These are phyloP conservation scores for Colletotrichum shisoi DNA, from an alignment of 2,329 filamentous ascomycete species.

Conservation along the genomic window DNA sequence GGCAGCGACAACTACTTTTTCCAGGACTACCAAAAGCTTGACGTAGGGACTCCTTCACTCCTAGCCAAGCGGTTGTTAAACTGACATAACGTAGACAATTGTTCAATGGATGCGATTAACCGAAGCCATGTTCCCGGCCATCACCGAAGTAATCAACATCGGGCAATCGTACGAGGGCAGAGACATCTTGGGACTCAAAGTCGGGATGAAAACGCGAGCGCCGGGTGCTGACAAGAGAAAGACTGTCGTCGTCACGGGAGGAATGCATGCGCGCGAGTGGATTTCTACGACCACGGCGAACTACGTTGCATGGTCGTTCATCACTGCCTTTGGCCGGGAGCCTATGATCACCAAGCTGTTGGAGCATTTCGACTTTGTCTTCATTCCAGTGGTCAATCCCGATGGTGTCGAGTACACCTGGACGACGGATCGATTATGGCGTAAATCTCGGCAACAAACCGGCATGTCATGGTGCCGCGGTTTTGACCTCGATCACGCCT, in stretches of 20 bases:
- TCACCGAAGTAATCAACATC: constrained; percentile 76
- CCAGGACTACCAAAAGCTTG: constrained; percentile 86
- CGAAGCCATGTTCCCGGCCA: constrained; percentile 86
- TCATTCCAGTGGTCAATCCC: constrained; percentile 88
- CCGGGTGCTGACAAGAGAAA: constrained; percentile 60
- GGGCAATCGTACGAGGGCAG: constrained; percentile 90
- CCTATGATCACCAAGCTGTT: constrained; percentile 77
- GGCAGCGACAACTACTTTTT: constrained; percentile 82
- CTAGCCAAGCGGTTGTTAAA: constrained; percentile 48
- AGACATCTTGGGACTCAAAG: constrained; percentile 80
- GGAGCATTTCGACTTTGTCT: constrained; percentile 83
- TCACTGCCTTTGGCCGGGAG: constrained; percentile 80
- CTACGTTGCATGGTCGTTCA: constrained; percentile 87
- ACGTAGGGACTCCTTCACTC: constrained; percentile 52
- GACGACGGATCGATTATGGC: constrained; percentile 90
- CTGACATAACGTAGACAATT: constrained; percentile 57
- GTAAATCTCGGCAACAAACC: constrained; percentile 89
- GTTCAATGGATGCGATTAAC: constrained; percentile 91
- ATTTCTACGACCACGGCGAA: constrained; percentile 91
- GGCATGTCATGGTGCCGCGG: constrained; percentile 83
- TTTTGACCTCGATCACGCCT: constrained; percentile 87
- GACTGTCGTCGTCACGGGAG: constrained; percentile 82
- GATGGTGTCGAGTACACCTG: constrained; percentile 96
- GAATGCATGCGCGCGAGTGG: constrained; percentile 95
- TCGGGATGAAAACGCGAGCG: constrained; percentile 65